Evolutionary conservation across 2,329 filamentous ascomycete genomes (phyloP).

Genomic region (Diaporthe vexans): DNA sequence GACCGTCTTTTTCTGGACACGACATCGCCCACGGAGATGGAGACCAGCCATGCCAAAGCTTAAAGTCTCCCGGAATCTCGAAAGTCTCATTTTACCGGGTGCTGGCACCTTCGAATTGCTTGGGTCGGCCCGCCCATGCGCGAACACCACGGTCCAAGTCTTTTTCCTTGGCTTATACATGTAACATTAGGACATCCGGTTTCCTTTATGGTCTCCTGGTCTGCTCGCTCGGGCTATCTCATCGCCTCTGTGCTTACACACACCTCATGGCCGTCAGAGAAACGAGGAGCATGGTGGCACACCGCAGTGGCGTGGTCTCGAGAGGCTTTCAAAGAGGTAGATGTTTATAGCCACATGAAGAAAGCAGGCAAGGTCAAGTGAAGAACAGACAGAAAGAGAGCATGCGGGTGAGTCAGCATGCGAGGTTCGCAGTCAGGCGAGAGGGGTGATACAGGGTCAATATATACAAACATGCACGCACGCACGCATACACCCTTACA

Average conservation of each 20-base stretch:
- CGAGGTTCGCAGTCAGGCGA: not conserved
- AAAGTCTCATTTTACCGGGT: not conserved
- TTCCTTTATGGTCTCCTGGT: conserved; percentile 44
- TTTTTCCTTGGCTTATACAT: conserved; percentile 39
- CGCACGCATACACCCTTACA: not conserved
- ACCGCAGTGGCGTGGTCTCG: not conserved
- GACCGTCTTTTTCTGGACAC: not conserved
- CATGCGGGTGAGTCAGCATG: conserved; percentile 5
- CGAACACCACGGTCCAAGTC: conserved; percentile 11
- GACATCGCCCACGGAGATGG: not conserved
- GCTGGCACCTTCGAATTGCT: not conserved
- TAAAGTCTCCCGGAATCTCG: not conserved
- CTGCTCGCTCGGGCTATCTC: conserved; percentile 12
- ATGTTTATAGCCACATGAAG: not conserved
- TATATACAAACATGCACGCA: conserved; percentile 18
- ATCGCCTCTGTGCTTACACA: not conserved
- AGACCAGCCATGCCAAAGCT: not conserved
- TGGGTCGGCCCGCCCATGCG: not conserved
- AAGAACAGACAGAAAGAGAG: not conserved
- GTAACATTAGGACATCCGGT: conserved; percentile 59
- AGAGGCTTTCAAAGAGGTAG: not conserved
- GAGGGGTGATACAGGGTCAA: conserved; percentile 33
- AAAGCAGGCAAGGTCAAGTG: not conserved
- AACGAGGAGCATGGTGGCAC: not conserved
- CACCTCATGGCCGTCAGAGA: not conserved